Evolutionary conservation across 805 yeast genomes (phyloP).

Genomic region (Ogataea kodamae): DNA sequence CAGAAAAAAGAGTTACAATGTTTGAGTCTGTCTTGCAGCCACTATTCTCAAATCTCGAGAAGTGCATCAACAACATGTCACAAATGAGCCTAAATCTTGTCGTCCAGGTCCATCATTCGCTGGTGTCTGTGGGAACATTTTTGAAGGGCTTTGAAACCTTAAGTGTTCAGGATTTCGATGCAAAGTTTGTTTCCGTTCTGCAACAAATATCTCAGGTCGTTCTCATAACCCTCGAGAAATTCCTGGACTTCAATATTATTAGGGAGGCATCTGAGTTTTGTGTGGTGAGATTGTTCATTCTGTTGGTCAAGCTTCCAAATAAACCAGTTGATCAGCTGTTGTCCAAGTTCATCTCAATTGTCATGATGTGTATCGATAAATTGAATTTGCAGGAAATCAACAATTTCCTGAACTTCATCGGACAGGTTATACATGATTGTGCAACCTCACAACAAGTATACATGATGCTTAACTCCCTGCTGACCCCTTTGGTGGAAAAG

Average conservation of each 20-base stretch:
- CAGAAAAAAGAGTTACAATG: conserved; percentile 40
- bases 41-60: conserved; percentile 66
- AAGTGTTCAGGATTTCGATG: conserved; percentile 30
- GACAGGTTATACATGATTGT: conserved; percentile 82
- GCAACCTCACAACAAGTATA: conserved; percentile 64
- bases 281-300: conserved; percentile 79
- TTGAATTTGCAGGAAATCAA: conserved; percentile 62
- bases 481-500: conserved; percentile 71
- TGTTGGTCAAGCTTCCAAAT: conserved; percentile 47
- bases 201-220: conserved; percentile 66
- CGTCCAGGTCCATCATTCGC: conserved; percentile 77
- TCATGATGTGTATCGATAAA: conserved; percentile 55
- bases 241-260: conserved; percentile 60
- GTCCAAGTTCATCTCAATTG: conserved; percentile 66
- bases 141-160: conserved; percentile 71
- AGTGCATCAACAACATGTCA: conserved; percentile 45
- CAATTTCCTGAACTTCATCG: conserved; percentile 81
- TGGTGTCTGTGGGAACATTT: conserved; percentile 87
- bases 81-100: conserved; percentile 42
- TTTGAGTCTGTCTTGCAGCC: conserved; percentile 72
- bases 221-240: conserved; percentile 74
- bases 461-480: conserved; percentile 65
- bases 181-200: conserved; percentile 29
- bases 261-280: conserved; percentile 87
- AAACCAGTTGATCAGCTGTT: conserved; percentile 41